Evolutionary conservation across 345 rosid species (phyloP), one percentile per base, ranked within the genome.

Genomic region (Aquilaria malaccensis): DNA sequence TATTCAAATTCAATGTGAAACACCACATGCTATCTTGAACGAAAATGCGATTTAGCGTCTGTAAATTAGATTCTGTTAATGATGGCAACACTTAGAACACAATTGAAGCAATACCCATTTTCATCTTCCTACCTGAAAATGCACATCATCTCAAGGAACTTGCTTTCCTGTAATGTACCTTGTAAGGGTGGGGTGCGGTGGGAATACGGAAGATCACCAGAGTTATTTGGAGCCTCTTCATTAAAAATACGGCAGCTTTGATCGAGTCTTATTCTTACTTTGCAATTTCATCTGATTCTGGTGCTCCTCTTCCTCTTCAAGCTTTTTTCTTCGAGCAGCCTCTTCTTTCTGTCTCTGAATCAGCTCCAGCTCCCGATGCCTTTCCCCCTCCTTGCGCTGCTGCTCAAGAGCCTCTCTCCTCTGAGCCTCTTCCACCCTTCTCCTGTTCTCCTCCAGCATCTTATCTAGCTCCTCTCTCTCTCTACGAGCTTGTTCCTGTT

Each of bases 401-500:
- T 30, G 88, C 70, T 89, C 97, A 69, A 85, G 30, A 2, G 97
- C 97, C 74, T 87, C 95, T 71, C 95, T 78, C 69, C 86, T 77
- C 69, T 87, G 97, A 46, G 97, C 46, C 70, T 87, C 97, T 70
- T 85, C 95, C 63, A 89, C 97, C 63, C 86, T 83, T 74, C 92
- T 80, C 73, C 61, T 77, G 72, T 89, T 89, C 77, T 89, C 97
- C 74, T 87, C 89, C 57, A 89, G 75, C 97, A 89, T 85, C 76
- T 82, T 87, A 65, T 89, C 97, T 50, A 87, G 80, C 72, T 89
- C 95, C 62, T 89, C 92, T 73, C 91, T 80, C 64, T 87, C 97
- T 74, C 74, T 89, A 65, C 84, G 76, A 33, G 86, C 85, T 85
- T 85, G 91, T 72, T 83, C 95, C 97, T 89, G 78, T 3, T 11